Percentiles rank a stretch among this genome's conserved stretches.
These are phyloP conservation scores for Colletotrichum neosansevieriae DNA, from an alignment of 2,329 filamentous ascomycete genomes.

Conservation along the genomic window DNA sequence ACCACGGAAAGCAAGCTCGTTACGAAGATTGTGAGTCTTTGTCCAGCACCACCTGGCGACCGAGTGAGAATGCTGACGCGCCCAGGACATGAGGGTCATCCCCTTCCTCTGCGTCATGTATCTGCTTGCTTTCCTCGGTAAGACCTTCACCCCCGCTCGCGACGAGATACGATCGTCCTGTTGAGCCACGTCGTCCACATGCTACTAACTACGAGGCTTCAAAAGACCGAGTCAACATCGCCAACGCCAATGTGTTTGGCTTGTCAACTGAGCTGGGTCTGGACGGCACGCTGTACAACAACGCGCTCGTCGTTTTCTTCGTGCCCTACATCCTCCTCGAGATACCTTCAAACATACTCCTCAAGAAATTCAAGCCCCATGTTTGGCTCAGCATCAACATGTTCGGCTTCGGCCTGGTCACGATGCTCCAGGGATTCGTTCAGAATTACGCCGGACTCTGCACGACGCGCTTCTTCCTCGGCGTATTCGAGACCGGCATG, in stretches of 20 bases:
- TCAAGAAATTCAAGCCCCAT: constrained; percentile 63
- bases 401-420: constrained; percentile 83
- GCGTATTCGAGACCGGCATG: constrained; percentile 81
- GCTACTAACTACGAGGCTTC: background rate
- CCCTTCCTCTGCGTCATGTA: constrained; percentile 81
- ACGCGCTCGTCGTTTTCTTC: constrained; percentile 84
- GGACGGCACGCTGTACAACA: constrained; percentile 74
- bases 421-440: constrained; percentile 81
- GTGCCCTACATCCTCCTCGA: constrained; percentile 83
- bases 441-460: constrained; percentile 82
- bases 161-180: background rate
- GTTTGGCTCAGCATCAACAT: constrained; percentile 85
- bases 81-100: constrained; percentile 71
- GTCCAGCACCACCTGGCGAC: too few relatives aligned
- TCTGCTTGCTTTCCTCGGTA: constrained; percentile 74
- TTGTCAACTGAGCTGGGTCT: constrained; percentile 73
- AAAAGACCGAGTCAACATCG: constrained; percentile 79
- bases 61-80: background rate
- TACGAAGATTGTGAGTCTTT: constrained; percentile 67
- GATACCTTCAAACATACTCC: constrained; percentile 59
- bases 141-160: constrained; percentile 29
- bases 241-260: constrained; percentile 78
- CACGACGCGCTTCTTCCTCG: constrained; percentile 86
- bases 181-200: background rate
- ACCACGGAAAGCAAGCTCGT: constrained; percentile 75